These are phyloP conservation scores for Amanita fuliginea DNA, from an alignment of 768 basidiomycete genomes.

Conservation along the genomic window DNA sequence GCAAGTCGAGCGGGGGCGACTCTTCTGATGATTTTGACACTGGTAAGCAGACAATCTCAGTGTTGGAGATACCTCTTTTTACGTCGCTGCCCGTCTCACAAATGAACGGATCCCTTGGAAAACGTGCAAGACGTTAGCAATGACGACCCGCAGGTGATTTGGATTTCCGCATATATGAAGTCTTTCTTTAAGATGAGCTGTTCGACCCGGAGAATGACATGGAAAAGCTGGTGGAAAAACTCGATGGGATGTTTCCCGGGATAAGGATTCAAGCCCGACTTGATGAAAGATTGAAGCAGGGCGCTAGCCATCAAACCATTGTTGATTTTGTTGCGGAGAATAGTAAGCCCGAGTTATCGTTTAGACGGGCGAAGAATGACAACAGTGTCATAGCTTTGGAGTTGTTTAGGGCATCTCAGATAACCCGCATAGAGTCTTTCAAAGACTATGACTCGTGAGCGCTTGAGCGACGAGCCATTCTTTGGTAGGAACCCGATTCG, in stretches of 20 bases:
- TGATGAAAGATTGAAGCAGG: constrained; percentile 10
- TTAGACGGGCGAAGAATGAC: background rate
- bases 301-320: constrained; percentile 30
- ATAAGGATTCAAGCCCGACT: constrained; percentile 35
- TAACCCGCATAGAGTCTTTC: constrained; percentile 35
- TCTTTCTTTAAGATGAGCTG: constrained; percentile 21
- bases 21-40: constrained; percentile 26
- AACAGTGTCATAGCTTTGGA: constrained; percentile 23
- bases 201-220: constrained; percentile 33
- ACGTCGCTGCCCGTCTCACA: constrained; percentile 24
- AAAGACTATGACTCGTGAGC: constrained; percentile 31
- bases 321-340: constrained; percentile 26
- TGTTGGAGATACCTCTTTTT: constrained; percentile 33
- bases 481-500: constrained; percentile 21
- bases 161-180: background rate
- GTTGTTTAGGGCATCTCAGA: constrained; percentile 33
- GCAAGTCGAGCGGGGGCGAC: constrained; percentile 20
- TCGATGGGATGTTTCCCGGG: constrained; percentile 36
- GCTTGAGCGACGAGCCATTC: constrained; percentile 27
- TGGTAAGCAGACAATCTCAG: constrained; percentile 24
- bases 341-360: constrained; percentile 14
- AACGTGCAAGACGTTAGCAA: background rate
- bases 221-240: constrained; percentile 20
- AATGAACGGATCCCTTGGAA: background rate
- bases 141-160: background rate